These are phyloP conservation scores for Dryadomyces sulphureus DNA, from an alignment of 2,329 filamentous ascomycete species.

Conservation along the genomic window DNA sequence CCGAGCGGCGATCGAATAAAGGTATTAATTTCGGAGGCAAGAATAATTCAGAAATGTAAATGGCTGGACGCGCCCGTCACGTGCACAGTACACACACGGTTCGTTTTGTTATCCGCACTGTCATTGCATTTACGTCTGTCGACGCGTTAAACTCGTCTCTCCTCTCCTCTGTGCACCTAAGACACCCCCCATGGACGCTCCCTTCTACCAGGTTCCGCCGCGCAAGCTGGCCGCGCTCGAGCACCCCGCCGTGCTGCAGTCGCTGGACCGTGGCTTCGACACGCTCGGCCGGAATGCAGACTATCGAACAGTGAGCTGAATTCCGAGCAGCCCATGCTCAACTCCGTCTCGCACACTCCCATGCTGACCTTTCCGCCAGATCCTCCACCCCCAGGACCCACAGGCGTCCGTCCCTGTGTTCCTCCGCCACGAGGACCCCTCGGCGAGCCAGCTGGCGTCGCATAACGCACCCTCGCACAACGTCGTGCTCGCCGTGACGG, in stretches of 20 bases:
- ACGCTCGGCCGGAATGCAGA: constrained; percentile 24
- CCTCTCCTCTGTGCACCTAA: neutral
- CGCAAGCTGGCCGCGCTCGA: constrained; percentile 26
- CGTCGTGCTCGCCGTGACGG: constrained; percentile 69
- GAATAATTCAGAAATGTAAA: too few relatives aligned
- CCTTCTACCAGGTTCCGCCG: constrained; percentile 21
- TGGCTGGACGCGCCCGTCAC: too few relatives aligned
- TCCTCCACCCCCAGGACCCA: constrained; percentile 27
- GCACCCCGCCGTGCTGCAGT: constrained; percentile 25
- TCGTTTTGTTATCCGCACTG: too few relatives aligned
- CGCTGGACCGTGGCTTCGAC: constrained; percentile 25
- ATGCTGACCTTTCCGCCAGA: constrained; percentile 16
- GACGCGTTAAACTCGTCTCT: neutral
- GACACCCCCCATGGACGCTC: constrained; percentile 14
- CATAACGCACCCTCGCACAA: constrained; percentile 66
- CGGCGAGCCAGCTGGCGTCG: constrained; percentile 65
- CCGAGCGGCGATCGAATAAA: constrained; percentile 2
- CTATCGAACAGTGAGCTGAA: constrained; percentile 19
- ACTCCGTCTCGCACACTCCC: neutral
- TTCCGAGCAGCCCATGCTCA: too few relatives aligned
- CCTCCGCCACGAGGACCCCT: constrained; percentile 64
- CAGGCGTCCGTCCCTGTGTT: constrained; percentile 50
- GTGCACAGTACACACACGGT: neutral
- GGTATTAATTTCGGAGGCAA: too few relatives aligned
- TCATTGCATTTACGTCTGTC: too few relatives aligned